Conservation (phyloP, 805 yeast genomes). For the Myxozyma monticola region DNA sequence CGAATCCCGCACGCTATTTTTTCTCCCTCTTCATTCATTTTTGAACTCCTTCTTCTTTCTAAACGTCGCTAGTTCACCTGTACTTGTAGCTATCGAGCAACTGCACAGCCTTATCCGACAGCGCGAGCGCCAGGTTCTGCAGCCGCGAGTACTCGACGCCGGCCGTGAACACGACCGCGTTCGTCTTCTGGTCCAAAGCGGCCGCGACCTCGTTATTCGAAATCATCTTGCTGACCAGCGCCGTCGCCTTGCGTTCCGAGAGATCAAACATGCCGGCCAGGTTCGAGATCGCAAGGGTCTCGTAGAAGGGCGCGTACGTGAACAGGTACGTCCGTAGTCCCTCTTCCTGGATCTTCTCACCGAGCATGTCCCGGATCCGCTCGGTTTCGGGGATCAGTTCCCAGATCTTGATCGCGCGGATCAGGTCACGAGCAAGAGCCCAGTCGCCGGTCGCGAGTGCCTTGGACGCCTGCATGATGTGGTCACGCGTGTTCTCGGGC, state of each 20-base stretch:
- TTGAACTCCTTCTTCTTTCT: too few relatives aligned
- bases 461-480: slow-evolving; percentile 87
- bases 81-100: slow-evolving; percentile 53
- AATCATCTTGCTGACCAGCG: slow-evolving; percentile 73
- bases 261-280: slow-evolving; percentile 69
- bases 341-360: slow-evolving; percentile 77
- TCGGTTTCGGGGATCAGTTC: slow-evolving; percentile 70
- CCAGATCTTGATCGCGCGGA: slow-evolving; percentile 83
- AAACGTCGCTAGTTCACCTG: slow-evolving; percentile 10
- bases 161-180: slow-evolving; percentile 64
- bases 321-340: slow-evolving; percentile 91
- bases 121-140: slow-evolving; percentile 81
- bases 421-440: slow-evolving; percentile 69
- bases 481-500: slow-evolving; percentile 94
- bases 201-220: slow-evolving; percentile 76
- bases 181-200: slow-evolving; percentile 63
- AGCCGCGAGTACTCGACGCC: slow-evolving; percentile 80
- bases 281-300: slow-evolving; percentile 67
- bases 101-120: slow-evolving; percentile 77
- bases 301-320: slow-evolving; percentile 74
- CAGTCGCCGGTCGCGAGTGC: slow-evolving; percentile 88
- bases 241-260: slow-evolving; percentile 53
- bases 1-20: too few relatives aligned
- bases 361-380: slow-evolving; percentile 67
- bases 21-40: too few relatives aligned